Evolutionary conservation across 768 basidiomycete species (phyloP), one percentile per base, ranked within the genome.

Genomic region (Suillus decipiens): DNA sequence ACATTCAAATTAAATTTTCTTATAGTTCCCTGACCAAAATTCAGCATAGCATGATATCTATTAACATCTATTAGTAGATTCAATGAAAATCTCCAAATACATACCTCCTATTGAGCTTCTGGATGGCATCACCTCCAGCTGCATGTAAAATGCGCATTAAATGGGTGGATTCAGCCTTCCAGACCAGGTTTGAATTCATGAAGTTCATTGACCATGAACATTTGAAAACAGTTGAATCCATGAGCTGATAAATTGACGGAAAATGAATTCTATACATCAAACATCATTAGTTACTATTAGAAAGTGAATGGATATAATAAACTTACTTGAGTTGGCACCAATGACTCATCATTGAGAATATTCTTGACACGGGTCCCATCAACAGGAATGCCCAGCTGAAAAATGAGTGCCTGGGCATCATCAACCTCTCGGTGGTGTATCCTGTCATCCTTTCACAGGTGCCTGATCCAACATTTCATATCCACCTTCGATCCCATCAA

Each of bases 1-100:
- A 67, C 73, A 69, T 79, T 75, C 19, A 66, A 59, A 8, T 42
- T 22, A 51, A 78, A 78, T 28, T 59, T 63, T 0, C 72, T 68
- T 15, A 79, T 78, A 0, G 72, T 74, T 3, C 62, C 61, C 0
- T 64, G 57, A 0, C 77, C 77, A 69, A 79, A 79, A 0, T 72
- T 61, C 7, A 74, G 63, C 1, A 76, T 59, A 39, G 63, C 12
- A 7, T 73, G 69, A 53, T 70, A 78, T 14, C 75, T 78, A 19
- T 6, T 15, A 39, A 39, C 1, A 9, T 6, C 1, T n/a, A 39
- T 39, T 39, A 39, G 39, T 3, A 39, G 14, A 15, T 39, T 15
- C 15, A 15, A 14, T 7, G 8, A 12, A n/a, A n/a, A n/a, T n/a
- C n/a, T n/a, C n/a, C 28, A 62, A 42, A 58, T 36, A 58, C 61